Percentiles rank a stretch among this genome's conserved stretches.
These are phyloP conservation scores for Coemansia erecta DNA, from an alignment of 192 early-diverging fungal genomes.

Conservation along the genomic window DNA sequence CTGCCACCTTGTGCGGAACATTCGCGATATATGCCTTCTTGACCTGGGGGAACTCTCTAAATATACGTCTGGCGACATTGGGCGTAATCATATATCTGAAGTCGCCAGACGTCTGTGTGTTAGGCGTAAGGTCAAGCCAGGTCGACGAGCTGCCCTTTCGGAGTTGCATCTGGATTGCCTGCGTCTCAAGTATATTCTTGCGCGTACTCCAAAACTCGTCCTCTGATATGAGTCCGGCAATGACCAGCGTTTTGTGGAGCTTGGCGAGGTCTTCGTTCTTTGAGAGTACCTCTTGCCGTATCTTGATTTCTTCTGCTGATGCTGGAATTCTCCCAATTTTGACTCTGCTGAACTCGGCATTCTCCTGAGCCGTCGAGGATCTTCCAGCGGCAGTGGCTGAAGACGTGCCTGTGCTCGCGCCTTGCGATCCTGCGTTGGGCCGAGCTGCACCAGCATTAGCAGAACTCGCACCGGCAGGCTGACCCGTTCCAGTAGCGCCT, in stretches of 20 bases:
- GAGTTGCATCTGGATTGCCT: constrained; percentile 65
- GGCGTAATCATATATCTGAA: constrained; percentile 84
- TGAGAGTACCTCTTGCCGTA: constrained; percentile 61
- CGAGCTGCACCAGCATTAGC: too few relatives aligned
- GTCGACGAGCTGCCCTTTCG: constrained; percentile 79
- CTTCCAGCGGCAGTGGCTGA: constrained; percentile 7
- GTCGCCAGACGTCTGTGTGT: constrained; percentile 70
- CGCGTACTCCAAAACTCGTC: constrained; percentile 93
- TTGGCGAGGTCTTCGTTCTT: constrained; percentile 65
- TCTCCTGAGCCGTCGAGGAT: constrained; percentile 8
- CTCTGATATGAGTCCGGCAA: constrained; percentile 72
- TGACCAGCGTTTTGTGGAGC: constrained; percentile 77
- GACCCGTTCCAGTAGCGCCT: too few relatives aligned
- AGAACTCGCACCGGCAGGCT: too few relatives aligned
- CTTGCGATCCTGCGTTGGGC: not conserved
- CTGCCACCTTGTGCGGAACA: constrained; percentile 73
- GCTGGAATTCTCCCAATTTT: constrained; percentile 44
- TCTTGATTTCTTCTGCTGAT: constrained; percentile 60
- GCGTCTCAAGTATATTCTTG: constrained; percentile 69
- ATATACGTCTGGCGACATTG: constrained; percentile 86
- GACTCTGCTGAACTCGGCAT: constrained; percentile 42
- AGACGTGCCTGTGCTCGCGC: constrained; percentile 1
- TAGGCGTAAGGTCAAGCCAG: constrained; percentile 65
- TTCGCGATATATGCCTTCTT: constrained; percentile 76
- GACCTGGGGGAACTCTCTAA: constrained; percentile 85